Conservation (phyloP, 495 filamentous ascomycete genomes). For the Daldinia vernicosa region DNA sequence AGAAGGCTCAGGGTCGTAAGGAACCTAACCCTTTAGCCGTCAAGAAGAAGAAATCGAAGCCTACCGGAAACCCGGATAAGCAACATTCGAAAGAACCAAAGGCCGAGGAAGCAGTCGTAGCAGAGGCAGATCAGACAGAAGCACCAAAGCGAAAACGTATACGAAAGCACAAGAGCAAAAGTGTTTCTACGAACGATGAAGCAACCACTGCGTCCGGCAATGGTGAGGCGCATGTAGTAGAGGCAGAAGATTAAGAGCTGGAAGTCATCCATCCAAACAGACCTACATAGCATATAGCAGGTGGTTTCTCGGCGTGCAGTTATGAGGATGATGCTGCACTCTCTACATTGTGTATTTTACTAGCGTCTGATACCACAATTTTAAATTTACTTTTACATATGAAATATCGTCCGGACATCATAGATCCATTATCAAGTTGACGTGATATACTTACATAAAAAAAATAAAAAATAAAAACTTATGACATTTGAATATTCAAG, state of each 20-base stretch:
- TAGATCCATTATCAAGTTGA: not conserved
- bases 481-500: not conserved
- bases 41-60: conserved; percentile 74
- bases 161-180: conserved; percentile 53
- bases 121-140: conserved; percentile 20
- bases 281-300: too few relatives aligned
- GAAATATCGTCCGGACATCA: not conserved
- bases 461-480: not conserved
- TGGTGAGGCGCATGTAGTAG: conserved; percentile 20
- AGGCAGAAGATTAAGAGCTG: conserved; percentile 30
- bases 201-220: conserved; percentile 18
- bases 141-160: conserved; percentile 55
- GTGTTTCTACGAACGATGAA: conserved; percentile 17
- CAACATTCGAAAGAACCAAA: conserved; percentile 25
- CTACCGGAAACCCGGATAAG: conserved; percentile 20
- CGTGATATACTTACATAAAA: too few relatives aligned
- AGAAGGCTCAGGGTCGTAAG: conserved; percentile 70
- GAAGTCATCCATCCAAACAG: not conserved
- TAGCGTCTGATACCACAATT: not conserved
- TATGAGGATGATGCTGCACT: not conserved
- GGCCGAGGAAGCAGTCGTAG: conserved; percentile 15
- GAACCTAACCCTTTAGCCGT: conserved; percentile 89
- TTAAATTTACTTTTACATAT: not conserved
- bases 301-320: not conserved
- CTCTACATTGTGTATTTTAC: conserved; percentile 1